phyloP scores from a whole-genome alignment of 2,329 filamentous ascomycete genomes.

The Hypoxylon sp. region DNA sequence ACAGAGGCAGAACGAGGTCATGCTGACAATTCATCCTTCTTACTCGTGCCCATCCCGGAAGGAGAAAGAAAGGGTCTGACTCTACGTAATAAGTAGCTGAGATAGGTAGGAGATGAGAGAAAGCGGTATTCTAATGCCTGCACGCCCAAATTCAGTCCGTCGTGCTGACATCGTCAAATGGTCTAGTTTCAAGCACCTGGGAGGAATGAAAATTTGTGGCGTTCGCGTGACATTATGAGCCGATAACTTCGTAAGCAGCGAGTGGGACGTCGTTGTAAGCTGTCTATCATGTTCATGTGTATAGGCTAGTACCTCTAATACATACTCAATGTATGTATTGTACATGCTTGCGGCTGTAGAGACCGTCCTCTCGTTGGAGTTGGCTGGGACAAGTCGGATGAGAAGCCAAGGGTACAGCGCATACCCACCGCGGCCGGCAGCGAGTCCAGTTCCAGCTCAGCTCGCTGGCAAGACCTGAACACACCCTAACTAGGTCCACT shows the following conservation, averaged over 20 bases:
- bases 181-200: not conserved
- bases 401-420: conserved; percentile 1
- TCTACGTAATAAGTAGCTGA: conserved; percentile 19
- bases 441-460: conserved; percentile 25
- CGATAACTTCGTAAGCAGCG: too few relatives aligned
- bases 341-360: too few relatives aligned
- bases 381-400: conserved; percentile 3
- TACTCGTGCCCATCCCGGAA: conserved; percentile 22
- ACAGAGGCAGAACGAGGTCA: too few relatives aligned
- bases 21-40: conserved; percentile 22
- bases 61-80: conserved; percentile 7
- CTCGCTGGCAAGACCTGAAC: too few relatives aligned
- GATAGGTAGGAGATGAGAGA: conserved; percentile 14
- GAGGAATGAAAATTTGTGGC: conserved; percentile 1
- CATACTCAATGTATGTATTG: too few relatives aligned
- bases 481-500: conserved; percentile 25
- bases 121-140: conserved; percentile 3
- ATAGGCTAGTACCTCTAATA: too few relatives aligned
- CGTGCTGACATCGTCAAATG: not conserved
- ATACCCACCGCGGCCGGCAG: conserved; percentile 19
- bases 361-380: too few relatives aligned
- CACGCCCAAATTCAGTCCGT: not conserved
- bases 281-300: too few relatives aligned
- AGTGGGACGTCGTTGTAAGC: too few relatives aligned
- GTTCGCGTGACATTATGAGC: not conserved